Evolutionary conservation across 225 moss, liverwort and hornwort genomes (phyloP).

Genomic region (Sphagnum contortum): DNA sequence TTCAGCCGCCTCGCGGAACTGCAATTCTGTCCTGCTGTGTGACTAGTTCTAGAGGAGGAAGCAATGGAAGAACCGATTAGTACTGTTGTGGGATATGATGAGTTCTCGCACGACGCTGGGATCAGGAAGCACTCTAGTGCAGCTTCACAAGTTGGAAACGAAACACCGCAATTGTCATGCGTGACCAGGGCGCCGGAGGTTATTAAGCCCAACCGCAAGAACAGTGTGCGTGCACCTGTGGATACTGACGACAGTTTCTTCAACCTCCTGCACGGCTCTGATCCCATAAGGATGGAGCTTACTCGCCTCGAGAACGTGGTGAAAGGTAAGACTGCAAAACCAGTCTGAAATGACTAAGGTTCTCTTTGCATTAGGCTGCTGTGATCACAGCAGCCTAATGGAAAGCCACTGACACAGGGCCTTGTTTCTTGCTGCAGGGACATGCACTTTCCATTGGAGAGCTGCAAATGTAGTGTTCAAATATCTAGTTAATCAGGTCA

Average conservation of each 20-base stretch:
- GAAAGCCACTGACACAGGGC: too few species aligned
- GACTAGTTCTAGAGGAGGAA: constrained; percentile 20
- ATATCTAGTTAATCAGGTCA: too few species aligned
- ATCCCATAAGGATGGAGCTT: constrained; percentile 98
- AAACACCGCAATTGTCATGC: constrained; percentile 37
- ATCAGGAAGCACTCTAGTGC: constrained; percentile 48
- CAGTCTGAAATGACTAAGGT: neutral
- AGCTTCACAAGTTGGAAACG: constrained; percentile 43
- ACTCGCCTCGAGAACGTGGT: constrained; percentile 95
- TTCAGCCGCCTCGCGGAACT: neutral
- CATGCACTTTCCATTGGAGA: too few species aligned
- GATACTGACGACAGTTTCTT: constrained; percentile 67
- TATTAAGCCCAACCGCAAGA: constrained; percentile 63
- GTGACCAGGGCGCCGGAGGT: constrained; percentile 44
- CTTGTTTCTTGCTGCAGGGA: too few species aligned
- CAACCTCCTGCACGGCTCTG: constrained; percentile 93
- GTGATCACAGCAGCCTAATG: neutral
- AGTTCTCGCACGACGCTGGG: constrained; percentile 40
- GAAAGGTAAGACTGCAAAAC: constrained; percentile 55
- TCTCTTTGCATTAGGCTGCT: neutral
- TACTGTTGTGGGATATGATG: constrained; percentile 74
- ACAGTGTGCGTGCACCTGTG: constrained; percentile 54
- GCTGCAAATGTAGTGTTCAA: too few species aligned
- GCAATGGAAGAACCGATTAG: constrained; percentile 86
- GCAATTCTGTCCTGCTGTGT: constrained; percentile 22